Evolutionary conservation across 164 flowering plant genomes (phyloP), one percentile per base, ranked within the genome.

Genomic region (Euptelea pleiosperma): DNA sequence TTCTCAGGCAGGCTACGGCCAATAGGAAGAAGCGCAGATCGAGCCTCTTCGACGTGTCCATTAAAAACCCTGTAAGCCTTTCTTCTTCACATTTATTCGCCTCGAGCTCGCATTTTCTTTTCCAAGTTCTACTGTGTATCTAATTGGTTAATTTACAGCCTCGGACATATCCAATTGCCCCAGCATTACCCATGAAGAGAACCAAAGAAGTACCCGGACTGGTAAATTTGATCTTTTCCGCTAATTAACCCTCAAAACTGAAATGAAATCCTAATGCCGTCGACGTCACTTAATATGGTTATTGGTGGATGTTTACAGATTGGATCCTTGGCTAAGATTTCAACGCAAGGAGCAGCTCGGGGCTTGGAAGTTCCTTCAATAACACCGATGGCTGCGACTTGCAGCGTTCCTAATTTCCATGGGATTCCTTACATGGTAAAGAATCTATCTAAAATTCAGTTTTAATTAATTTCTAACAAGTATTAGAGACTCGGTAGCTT

Each of bases 1-100:
- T 75, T 37, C 71, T 75, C 10, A 56, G 76, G 40, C 71, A 56
- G 40, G 34, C 24, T 10, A 57, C 46, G 46, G 40, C 44, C 29
- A 55, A 51, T 51, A 74, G 62, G 59, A 74, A 48, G 69, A 72
- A 72, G 47, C 73, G 78, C 36, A 60, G 77, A 35, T 69, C 79
- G 30, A 77, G 78, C 66, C 74, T 71, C 55, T 70, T 77, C 8
- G 75, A 73, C 40, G 52, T 71, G 61, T 64, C 30, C 18, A 47
- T 59, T 39, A 39, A 25, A 10, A 57, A 63, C 24, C 3, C n/a
- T 18, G 71, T 71, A 71, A 71, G 52, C 8, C 40, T 29, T 31
- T 28, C 6, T 22, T 16, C 49, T 35, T 14, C 46, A 15, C 8
- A n/a, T 6, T 46, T 14, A 33, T 31, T 29, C n/a, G n/a, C n/a